phyloP scores from a whole-genome alignment of 176 grass and related monocot species.

The Secale cereale region DNA sequence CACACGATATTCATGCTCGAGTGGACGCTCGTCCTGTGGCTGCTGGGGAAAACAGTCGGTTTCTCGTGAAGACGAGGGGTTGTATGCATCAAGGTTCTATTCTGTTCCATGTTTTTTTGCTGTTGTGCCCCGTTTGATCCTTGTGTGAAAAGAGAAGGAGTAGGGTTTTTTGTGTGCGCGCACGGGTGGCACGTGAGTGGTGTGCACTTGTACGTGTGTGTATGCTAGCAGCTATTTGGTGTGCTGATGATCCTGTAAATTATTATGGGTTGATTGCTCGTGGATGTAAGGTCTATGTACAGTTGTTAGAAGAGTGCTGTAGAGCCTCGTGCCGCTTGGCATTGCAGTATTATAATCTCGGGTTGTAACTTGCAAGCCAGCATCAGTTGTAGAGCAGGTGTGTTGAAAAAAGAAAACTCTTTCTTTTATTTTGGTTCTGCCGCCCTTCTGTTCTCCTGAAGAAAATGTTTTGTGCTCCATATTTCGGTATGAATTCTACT shows the following conservation, averaged over 20 bases:
- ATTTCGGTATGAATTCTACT: not conserved
- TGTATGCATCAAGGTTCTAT: too few species aligned
- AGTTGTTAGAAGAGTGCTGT: too few species aligned
- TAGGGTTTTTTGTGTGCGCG: too few species aligned
- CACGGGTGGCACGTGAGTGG: too few species aligned
- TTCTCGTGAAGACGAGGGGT: conserved; percentile 29
- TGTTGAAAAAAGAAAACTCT: too few species aligned
- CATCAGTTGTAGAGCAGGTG: not conserved
- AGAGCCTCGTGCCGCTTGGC: too few species aligned
- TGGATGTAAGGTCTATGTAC: too few species aligned
- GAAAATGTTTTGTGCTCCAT: not conserved
- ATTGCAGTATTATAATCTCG: not conserved
- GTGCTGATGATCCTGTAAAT: too few species aligned
- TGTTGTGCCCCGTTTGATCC: not conserved
- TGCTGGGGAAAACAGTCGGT: conserved; percentile 79
- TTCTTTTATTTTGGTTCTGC: not conserved
- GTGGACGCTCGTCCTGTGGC: conserved; percentile 81
- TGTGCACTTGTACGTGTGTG: too few species aligned
- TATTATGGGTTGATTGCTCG: too few species aligned
- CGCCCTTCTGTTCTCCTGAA: not conserved
- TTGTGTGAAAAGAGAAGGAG: too few species aligned
- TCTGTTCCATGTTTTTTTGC: not conserved
- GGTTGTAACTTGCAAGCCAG: conserved; percentile 1
- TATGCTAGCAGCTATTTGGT: too few species aligned
- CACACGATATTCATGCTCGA: conserved; percentile 92